phyloP scores from a whole-genome alignment of 2,329 filamentous ascomycete species.

The Phyllosticta capitalensis region DNA sequence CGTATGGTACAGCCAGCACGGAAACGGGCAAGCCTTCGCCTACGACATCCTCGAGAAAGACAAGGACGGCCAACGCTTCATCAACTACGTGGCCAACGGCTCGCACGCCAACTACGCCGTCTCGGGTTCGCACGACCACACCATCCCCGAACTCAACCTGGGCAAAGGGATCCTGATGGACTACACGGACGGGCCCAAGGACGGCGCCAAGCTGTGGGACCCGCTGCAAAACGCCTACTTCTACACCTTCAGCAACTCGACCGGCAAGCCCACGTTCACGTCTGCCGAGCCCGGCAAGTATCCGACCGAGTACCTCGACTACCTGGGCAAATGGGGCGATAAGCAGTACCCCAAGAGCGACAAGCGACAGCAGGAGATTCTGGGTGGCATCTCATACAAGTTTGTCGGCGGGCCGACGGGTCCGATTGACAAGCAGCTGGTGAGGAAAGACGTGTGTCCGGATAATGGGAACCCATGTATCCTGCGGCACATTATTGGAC shows the following conservation, averaged over 20 bases:
- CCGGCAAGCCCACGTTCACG: constrained; percentile 30
- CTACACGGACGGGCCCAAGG: constrained; percentile 48
- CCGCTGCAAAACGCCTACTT: constrained; percentile 46
- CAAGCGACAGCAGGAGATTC: constrained; percentile 37
- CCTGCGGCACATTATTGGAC: constrained; percentile 31
- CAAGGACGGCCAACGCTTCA: constrained; percentile 40
- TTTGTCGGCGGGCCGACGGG: constrained; percentile 52
- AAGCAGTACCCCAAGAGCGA: constrained; percentile 45
- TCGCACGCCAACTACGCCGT: constrained; percentile 58
- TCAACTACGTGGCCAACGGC: constrained; percentile 51
- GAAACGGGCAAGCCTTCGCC: constrained; percentile 52
- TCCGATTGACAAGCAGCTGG: constrained; percentile 49
- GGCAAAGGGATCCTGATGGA: constrained; percentile 40
- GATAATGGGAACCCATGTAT: constrained; percentile 38
- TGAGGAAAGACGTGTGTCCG: constrained; percentile 48
- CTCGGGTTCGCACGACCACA: constrained; percentile 51
- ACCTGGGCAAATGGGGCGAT: constrained; percentile 54
- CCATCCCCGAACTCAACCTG: constrained; percentile 51
- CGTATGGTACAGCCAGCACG: constrained; percentile 56
- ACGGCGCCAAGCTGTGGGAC: constrained; percentile 51
- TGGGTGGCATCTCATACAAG: constrained; percentile 33
- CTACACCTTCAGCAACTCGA: constrained; percentile 40
- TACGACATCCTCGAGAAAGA: constrained; percentile 47
- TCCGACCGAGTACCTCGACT: constrained; percentile 48
- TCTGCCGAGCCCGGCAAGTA: constrained; percentile 35